Evolutionary conservation across 1,284 basidiomycete species (phyloP).

Genomic region (Sanguinoderma infundibulare): DNA sequence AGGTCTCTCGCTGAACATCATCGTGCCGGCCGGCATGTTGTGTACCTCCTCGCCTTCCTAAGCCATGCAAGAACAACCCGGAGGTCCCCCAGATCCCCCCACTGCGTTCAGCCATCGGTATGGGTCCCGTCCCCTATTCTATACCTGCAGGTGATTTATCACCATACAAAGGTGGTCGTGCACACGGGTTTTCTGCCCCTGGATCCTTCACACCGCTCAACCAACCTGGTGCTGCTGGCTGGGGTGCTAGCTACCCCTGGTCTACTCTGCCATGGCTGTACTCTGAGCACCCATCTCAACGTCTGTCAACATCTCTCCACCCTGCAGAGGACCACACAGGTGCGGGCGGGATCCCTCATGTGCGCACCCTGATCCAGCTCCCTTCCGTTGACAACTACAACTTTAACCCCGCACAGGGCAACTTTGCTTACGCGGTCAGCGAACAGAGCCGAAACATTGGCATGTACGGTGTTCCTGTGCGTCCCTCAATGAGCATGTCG

Average conservation of each 20-base stretch:
- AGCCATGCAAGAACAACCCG: too few species aligned
- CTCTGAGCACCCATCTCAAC: conserved; percentile 60
- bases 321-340: conserved; percentile 54
- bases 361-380: conserved; percentile 79
- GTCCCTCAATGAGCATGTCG: too few species aligned
- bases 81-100: too few species aligned
- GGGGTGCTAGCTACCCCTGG: conserved; percentile 64
- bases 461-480: too few species aligned
- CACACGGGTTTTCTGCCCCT: conserved; percentile 80
- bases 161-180: conserved; percentile 53
- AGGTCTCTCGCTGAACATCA: conserved; percentile 20
- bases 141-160: conserved; percentile 53
- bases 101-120: too few species aligned
- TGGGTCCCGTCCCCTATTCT: conserved; percentile 63
- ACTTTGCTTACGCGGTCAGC: too few species aligned
- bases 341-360: conserved; percentile 58
- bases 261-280: conserved; percentile 76
- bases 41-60: conserved; percentile 87
- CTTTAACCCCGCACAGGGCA: too few species aligned
- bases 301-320: conserved; percentile 77
- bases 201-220: conserved; percentile 72
- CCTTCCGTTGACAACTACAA: conserved; percentile 69
- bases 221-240: conserved; percentile 56
- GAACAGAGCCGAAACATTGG: too few species aligned
- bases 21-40: conserved; percentile 50